Percentiles rank a stretch among this genome's conserved stretches.
These are phyloP conservation scores for Bathelium albidoporum DNA, from an alignment of 495 filamentous ascomycete species.

Conservation along the genomic window DNA sequence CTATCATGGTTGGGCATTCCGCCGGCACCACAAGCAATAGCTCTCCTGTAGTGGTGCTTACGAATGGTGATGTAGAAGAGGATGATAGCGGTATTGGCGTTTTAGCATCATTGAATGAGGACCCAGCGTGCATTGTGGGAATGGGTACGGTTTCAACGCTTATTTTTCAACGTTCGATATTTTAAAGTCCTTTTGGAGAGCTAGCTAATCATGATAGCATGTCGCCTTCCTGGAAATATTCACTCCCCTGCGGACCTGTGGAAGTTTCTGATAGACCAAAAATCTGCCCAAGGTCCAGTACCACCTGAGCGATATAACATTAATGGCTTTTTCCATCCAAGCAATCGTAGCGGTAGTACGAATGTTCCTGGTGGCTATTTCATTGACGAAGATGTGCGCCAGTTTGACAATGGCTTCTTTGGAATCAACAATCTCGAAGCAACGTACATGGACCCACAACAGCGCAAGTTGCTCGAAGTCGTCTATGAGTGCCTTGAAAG, in stretches of 20 bases:
- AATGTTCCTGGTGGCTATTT: background rate
- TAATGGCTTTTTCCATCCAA: conserved; percentile 24
- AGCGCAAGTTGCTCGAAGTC: conserved; percentile 7
- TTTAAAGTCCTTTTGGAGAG: no score
- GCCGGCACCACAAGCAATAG: no score
- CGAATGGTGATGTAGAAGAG: no score
- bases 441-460: conserved; percentile 10
- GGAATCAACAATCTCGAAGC: conserved; percentile 8
- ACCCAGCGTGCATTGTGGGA: no score
- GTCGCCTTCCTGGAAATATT: background rate
- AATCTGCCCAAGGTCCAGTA: background rate
- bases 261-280: background rate
- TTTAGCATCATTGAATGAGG: no score
- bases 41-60: no score
- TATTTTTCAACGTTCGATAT: no score
- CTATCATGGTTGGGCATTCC: no score
- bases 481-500: conserved; percentile 9
- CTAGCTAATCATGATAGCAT: no score
- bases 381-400: background rate
- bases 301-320: conserved; percentile 13
- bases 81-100: no score
- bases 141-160: no score
- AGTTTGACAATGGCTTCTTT: conserved; percentile 11
- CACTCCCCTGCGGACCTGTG: no score
- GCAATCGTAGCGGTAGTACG: background rate